These are phyloP conservation scores for Hippophae tibetana DNA, from an alignment of 306 rosid genomes.

Conservation along the genomic window DNA sequence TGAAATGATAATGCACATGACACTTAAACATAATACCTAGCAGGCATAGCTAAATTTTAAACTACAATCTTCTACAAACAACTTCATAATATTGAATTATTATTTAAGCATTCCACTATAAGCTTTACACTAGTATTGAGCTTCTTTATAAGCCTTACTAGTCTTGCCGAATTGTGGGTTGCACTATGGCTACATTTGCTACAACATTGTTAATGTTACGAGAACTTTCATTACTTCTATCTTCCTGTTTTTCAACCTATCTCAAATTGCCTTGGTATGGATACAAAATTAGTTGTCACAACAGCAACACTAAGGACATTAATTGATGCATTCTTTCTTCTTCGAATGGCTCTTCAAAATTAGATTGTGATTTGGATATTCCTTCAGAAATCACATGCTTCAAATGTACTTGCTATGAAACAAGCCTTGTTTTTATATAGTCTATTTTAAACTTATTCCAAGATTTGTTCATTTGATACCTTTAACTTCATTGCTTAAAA, in stretches of 20 bases:
- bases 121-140: too few relatives aligned
- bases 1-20: too few relatives aligned
- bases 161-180: too few relatives aligned
- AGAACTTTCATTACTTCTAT: slow-evolving; percentile 19
- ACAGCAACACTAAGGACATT: slow-evolving; percentile 37
- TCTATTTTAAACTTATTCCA: slow-evolving; percentile 58
- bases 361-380: slow-evolving; percentile 65
- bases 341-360: slow-evolving; percentile 64
- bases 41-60: too few relatives aligned
- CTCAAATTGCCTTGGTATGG: slow-evolving; percentile 67
- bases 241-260: slow-evolving; percentile 65
- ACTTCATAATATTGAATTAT: too few relatives aligned
- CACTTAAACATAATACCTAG: too few relatives aligned
- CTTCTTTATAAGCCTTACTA: too few relatives aligned
- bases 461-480: slow-evolving; percentile 71
- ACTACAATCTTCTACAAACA: too few relatives aligned
- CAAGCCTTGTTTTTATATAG: slow-evolving; percentile 42
- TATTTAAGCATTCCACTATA: too few relatives aligned
- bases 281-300: slow-evolving; percentile 39
- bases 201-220: too few relatives aligned
- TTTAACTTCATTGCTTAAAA: slow-evolving; percentile 72
- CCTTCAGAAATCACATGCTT: slow-evolving; percentile 30
- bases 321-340: slow-evolving; percentile 49
- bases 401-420: slow-evolving; percentile 59
- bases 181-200: too few relatives aligned